phyloP scores from a whole-genome alignment of 208 protist species.

The Leishmania major region DNA sequence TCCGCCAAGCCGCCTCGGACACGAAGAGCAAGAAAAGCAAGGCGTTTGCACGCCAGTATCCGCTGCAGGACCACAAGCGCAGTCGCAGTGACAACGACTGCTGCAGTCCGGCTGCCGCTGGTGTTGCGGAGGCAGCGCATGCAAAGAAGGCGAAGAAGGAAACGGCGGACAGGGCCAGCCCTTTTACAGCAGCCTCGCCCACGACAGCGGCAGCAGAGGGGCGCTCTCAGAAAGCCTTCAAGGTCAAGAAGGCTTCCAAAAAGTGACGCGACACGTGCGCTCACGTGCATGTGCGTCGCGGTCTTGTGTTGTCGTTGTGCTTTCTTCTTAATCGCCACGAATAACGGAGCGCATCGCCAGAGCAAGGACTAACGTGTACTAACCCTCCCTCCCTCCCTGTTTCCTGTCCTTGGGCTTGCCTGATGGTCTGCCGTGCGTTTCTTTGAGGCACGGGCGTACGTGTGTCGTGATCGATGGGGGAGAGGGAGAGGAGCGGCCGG shows the following conservation, averaged over 20 bases:
- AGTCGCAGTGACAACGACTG: conserved; percentile 21
- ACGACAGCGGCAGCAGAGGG: background rate
- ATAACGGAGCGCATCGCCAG: background rate
- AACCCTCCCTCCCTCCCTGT: background rate
- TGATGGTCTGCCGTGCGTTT: too few relatives aligned
- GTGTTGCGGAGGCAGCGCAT: background rate
- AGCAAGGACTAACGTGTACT: conserved; percentile 3
- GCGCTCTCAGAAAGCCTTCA: conserved; percentile 17
- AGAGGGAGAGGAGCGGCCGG: background rate
- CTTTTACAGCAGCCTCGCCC: background rate
- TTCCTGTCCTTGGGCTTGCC: background rate
- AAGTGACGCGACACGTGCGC: conserved; percentile 1
- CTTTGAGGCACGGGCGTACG: background rate
- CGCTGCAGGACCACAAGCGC: conserved; percentile 6
- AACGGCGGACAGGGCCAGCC: conserved; percentile 1
- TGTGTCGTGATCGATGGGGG: background rate
- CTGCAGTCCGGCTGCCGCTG: background rate
- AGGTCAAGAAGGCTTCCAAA: conserved; percentile 21
- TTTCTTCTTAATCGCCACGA: background rate
- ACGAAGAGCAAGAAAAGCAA: background rate
- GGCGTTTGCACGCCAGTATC: background rate
- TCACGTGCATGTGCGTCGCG: background rate
- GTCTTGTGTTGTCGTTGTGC: background rate
- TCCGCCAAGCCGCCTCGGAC: background rate
- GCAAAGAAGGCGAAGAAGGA: conserved; percentile 16